A percentile compares a stretch with the other conserved stretches of the same genome.
Evolutionary conservation across 331 rosid genomes (phyloP).

Genomic region (Prunus yedoensis): DNA sequence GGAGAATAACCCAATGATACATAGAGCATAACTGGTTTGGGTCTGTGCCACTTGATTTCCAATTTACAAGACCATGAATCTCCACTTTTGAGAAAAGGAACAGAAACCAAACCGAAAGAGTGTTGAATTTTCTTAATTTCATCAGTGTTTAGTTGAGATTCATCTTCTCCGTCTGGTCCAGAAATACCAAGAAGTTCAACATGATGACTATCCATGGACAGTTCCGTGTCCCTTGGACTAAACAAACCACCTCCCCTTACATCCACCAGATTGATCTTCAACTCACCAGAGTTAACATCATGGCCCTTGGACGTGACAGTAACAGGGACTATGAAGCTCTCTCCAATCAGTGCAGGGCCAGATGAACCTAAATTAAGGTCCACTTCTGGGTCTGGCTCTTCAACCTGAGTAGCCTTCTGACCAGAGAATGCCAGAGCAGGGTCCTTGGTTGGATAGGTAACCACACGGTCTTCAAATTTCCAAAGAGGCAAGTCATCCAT

Average conservation of each 20-base stretch:
- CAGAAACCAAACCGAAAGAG: constrained; percentile 85
- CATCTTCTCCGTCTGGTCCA: constrained; percentile 68
- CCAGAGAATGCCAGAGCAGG: constrained; percentile 83
- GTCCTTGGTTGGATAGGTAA: constrained; percentile 76
- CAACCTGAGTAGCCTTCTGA: constrained; percentile 83
- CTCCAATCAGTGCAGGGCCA: constrained; percentile 88
- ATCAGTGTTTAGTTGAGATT: constrained; percentile 51
- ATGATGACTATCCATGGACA: constrained; percentile 62
- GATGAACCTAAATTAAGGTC: constrained; percentile 71
- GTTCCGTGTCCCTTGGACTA: constrained; percentile 87
- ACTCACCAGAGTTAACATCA: constrained; percentile 71
- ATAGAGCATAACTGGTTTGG: constrained; percentile 88
- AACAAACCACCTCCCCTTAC: constrained; percentile 86
- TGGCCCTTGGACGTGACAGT: constrained; percentile 74
- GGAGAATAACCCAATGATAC: constrained; percentile 82
- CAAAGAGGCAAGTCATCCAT: constrained; percentile 82
- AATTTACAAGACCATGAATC: constrained; percentile 89
- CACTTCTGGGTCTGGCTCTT: constrained; percentile 81
- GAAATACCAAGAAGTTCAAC: constrained; percentile 90
- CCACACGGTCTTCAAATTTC: constrained; percentile 67
- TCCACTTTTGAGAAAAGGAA: constrained; percentile 72
- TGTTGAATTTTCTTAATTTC: constrained; percentile 73
- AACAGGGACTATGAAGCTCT: constrained; percentile 79
- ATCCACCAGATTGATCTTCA: constrained; percentile 97
- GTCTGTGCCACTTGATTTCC: constrained; percentile 94